These are phyloP conservation scores for Porphyrellus cyaneotinctus DNA, from an alignment of 768 basidiomycete genomes.

Conservation along the genomic window DNA sequence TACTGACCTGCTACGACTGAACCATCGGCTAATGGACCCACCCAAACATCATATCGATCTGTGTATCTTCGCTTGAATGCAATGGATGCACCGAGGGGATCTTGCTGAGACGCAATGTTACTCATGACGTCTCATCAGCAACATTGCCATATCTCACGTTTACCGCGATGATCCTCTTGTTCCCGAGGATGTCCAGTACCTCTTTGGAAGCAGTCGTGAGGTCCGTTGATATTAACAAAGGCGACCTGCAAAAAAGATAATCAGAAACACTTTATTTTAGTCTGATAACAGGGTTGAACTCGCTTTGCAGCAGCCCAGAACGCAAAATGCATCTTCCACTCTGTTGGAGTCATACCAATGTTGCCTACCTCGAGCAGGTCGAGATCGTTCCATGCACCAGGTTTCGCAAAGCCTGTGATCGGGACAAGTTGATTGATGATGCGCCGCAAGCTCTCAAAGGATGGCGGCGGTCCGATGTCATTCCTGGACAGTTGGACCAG, in stretches of 20 bases:
- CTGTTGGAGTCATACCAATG: constrained; percentile 32
- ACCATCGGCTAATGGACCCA: constrained; percentile 3
- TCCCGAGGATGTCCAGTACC: constrained; percentile 4
- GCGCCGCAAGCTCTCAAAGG: constrained; percentile 11
- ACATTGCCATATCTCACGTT: constrained; percentile 1
- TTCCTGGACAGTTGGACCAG: background rate
- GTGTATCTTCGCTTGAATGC: constrained; percentile 10
- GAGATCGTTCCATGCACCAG: constrained; percentile 47
- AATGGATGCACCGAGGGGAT: constrained; percentile 8
- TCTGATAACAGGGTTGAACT: background rate
- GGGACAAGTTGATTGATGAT: constrained; percentile 35
- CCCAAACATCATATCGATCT: constrained; percentile 8
- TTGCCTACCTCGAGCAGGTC: constrained; percentile 55
- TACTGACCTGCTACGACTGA: constrained; percentile 5
- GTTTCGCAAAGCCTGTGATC: constrained; percentile 45
- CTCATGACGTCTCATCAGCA: background rate
- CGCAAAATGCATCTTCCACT: constrained; percentile 11
- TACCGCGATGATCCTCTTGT: constrained; percentile 4
- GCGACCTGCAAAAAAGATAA: constrained; percentile 2
- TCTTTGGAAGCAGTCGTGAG: background rate
- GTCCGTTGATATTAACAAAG: constrained; percentile 11
- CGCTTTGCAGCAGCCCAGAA: constrained; percentile 15
- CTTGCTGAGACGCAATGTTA: constrained; percentile 8
- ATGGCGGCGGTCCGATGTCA: constrained; percentile 10
- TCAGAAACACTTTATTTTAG: background rate